phyloP scores from a whole-genome alignment of 306 rosid species.

The Astragalus membranaceus region DNA sequence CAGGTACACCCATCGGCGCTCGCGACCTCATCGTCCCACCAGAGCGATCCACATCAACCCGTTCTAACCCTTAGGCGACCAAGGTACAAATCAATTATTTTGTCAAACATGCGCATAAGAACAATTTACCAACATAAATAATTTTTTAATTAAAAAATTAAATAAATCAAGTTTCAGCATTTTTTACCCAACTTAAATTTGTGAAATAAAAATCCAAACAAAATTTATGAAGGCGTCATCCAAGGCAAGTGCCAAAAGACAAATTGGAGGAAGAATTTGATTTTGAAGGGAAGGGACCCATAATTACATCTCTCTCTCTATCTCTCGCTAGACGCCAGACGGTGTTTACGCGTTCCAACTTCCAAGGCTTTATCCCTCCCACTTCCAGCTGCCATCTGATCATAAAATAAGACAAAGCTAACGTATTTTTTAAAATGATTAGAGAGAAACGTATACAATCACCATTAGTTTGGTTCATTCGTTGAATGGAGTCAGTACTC shows the following conservation, averaged over 20 bases:
- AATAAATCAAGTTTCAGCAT: too few relatives aligned
- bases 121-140: too few relatives aligned
- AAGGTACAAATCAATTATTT: too few relatives aligned
- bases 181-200: too few relatives aligned
- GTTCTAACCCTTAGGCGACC: too few relatives aligned
- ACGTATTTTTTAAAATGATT: background rate
- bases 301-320: conserved; percentile 9
- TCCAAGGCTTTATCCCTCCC: conserved; percentile 20
- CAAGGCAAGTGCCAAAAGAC: background rate
- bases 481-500: conserved; percentile 1
- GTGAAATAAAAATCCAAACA: too few relatives aligned
- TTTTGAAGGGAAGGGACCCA: conserved; percentile 24
- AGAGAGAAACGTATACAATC: background rate
- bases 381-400: conserved; percentile 28
- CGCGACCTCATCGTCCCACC: too few relatives aligned
- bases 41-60: too few relatives aligned
- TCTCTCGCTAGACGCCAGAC: background rate
- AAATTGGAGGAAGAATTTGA: background rate
- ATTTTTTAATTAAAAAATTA: too few relatives aligned
- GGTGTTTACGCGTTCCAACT: conserved; percentile 55
- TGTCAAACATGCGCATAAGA: too few relatives aligned
- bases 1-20: too few relatives aligned
- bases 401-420: background rate
- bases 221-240: too few relatives aligned
- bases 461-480: background rate